Conservation (phyloP, 164 flowering plant species). For the Liriodendron chinense region DNA sequence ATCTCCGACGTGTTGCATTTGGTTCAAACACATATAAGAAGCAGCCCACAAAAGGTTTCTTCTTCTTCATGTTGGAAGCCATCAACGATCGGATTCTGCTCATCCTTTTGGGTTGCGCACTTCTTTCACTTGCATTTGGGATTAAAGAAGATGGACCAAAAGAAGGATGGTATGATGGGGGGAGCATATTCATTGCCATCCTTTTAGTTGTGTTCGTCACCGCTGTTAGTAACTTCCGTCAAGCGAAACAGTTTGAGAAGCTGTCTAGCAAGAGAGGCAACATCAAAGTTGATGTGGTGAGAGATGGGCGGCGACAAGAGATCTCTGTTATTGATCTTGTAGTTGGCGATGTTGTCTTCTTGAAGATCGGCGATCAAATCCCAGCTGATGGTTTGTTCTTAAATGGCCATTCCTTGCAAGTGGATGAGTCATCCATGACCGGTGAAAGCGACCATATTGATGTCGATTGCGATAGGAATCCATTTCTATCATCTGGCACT, state of each 20-base stretch:
- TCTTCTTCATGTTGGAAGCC: constrained; percentile 37
- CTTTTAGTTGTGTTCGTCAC: constrained; percentile 40
- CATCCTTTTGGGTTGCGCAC: constrained; percentile 38
- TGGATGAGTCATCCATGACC: constrained; percentile 51
- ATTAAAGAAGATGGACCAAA: constrained; percentile 37
- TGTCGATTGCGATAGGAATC: constrained; percentile 18
- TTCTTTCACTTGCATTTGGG: constrained; percentile 44
- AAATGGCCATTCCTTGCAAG: constrained; percentile 37
- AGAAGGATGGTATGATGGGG: constrained; percentile 55
- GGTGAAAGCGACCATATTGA: constrained; percentile 41
- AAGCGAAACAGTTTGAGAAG: constrained; percentile 32
- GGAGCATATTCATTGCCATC: constrained; percentile 41
- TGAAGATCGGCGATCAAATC: constrained; percentile 48
- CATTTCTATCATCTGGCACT: constrained; percentile 36
- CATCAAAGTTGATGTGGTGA: constrained; percentile 34
- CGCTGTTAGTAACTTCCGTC: constrained; percentile 34
- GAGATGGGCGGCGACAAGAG: constrained; percentile 28
- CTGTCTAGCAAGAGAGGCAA: constrained; percentile 25
- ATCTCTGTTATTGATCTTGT: constrained; percentile 40
- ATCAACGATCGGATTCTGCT: constrained; percentile 40
- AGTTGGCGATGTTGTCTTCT: constrained; percentile 44
- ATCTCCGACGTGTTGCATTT: constrained; percentile 21
- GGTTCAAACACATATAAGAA: constrained; percentile 44
- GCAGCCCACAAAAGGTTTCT: constrained; percentile 30
- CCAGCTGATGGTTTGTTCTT: constrained; percentile 56